Conservation (phyloP, 2,329 filamentous ascomycete species). For the Escovopsis weberi region DNA sequence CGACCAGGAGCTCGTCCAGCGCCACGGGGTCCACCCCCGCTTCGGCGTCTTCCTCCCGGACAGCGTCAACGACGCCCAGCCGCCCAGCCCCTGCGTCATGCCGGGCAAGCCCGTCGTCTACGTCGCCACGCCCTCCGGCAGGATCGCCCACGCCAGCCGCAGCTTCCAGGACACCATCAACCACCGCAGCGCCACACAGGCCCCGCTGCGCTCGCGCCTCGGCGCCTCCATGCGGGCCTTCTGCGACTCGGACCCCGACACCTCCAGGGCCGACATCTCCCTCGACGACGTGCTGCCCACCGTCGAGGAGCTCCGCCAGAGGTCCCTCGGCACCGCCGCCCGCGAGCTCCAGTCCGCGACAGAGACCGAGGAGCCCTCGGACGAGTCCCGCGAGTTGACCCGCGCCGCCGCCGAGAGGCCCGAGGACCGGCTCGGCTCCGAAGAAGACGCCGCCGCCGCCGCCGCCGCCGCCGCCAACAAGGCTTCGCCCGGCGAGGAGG, state of each 20-base stretch:
- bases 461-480: too few species aligned
- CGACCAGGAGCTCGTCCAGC: constrained; percentile 34
- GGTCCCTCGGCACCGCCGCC: constrained; percentile 21
- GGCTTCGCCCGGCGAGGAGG: too few species aligned
- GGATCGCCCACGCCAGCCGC: constrained; percentile 34
- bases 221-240: constrained; percentile 21
- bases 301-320: constrained; percentile 18
- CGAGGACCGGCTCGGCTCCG: constrained; percentile 2
- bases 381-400: constrained; percentile 10
- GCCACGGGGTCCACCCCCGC: constrained; percentile 35
- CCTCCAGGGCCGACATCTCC: constrained; percentile 7
- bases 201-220: constrained; percentile 20
- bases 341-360: constrained; percentile 19
- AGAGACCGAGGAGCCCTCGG: constrained; percentile 12
- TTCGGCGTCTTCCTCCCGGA: constrained; percentile 36
- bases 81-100: constrained; percentile 25
- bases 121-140: constrained; percentile 30
- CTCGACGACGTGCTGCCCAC: constrained; percentile 18
- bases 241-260: constrained; percentile 18
- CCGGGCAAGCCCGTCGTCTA: constrained; percentile 34
- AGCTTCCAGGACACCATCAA: constrained; percentile 23
- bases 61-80: constrained; percentile 31
- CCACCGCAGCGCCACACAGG: constrained; percentile 19
- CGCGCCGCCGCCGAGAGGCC: constrained; percentile 9
- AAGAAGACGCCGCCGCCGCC: too few species aligned